Evolutionary conservation across 2,329 filamentous ascomycete genomes (phyloP).

Genomic region (Paracoccidioides brasiliensis): DNA sequence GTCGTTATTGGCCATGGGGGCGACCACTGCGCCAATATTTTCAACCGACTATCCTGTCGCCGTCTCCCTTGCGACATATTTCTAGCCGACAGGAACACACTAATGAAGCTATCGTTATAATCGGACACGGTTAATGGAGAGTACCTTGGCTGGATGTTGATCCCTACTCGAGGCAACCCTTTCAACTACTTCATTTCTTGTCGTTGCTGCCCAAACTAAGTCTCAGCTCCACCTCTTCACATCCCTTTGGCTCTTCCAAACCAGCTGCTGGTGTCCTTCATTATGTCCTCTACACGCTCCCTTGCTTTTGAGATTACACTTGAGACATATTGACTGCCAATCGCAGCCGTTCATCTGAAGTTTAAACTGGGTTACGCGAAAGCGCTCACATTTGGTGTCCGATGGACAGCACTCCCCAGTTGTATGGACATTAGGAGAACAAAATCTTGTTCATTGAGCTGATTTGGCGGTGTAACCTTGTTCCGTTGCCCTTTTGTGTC

Average conservation of each 20-base stretch:
- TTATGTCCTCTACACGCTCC: background rate
- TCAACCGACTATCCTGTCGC: background rate
- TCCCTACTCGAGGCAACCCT: background rate
- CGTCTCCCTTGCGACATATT: background rate
- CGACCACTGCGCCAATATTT: background rate
- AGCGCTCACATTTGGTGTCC: background rate
- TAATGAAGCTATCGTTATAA: background rate
- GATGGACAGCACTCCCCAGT: background rate
- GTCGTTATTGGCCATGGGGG: background rate
- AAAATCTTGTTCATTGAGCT: background rate
- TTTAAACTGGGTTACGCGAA: background rate
- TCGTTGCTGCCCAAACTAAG: conserved; percentile 8
- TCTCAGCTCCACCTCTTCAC: background rate
- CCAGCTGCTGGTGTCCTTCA: conserved; percentile 1
- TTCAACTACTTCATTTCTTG: background rate
- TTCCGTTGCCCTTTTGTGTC: background rate
- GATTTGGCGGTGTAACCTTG: conserved; percentile 2
- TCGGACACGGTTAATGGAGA: background rate
- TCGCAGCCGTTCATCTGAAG: background rate
- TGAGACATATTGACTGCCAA: background rate
- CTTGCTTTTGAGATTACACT: background rate
- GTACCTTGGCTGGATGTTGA: conserved; percentile 9
- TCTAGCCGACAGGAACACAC: background rate
- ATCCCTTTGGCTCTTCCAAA: conserved; percentile 4
- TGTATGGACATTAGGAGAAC: background rate